A percentile compares a stretch with the other conserved stretches of the same genome.
These are phyloP conservation scores for Ophiostoma montium DNA, from an alignment of 2,329 filamentous ascomycete genomes.

Conservation along the genomic window DNA sequence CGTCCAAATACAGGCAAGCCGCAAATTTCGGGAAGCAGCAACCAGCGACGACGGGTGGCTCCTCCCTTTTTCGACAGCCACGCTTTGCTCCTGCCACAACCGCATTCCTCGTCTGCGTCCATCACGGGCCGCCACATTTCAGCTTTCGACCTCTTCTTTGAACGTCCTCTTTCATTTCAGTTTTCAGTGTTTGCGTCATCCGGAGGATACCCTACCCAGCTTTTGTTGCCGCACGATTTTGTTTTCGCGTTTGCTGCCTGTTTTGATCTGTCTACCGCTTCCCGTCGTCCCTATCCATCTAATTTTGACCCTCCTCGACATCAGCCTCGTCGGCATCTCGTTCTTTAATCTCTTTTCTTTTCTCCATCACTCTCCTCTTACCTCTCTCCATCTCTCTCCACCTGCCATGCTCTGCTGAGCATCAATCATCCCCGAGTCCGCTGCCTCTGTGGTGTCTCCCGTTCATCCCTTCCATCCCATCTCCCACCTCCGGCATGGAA, in stretches of 20 bases:
- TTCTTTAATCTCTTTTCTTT: neutral
- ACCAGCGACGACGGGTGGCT: neutral
- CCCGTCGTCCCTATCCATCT: neutral
- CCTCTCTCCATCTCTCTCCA: neutral
- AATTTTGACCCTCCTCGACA: too few species aligned
- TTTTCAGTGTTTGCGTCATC: neutral
- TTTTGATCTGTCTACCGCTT: too few species aligned
- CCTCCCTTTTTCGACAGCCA: slow-evolving; percentile 5
- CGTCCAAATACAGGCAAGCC: neutral
- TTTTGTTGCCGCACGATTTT: too few species aligned
- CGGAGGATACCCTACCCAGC: too few species aligned
- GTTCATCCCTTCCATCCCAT: neutral
- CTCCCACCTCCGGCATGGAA: slow-evolving; percentile 21
- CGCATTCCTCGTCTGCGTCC: neutral
- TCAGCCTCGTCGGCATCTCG: neutral
- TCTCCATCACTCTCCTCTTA: neutral
- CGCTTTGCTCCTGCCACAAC: slow-evolving; percentile 5
- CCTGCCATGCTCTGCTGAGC: slow-evolving; percentile 6
- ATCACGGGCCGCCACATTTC: neutral
- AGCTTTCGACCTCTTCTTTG: neutral
- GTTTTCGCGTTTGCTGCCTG: too few species aligned
- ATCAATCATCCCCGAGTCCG: slow-evolving; percentile 2
- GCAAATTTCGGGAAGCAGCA: slow-evolving; percentile 2
- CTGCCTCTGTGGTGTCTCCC: slow-evolving; percentile 3
- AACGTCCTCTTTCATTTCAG: neutral